phyloP scores from a whole-genome alignment of 345 rosid genomes.

The Psidium friedrichsthalianum region DNA sequence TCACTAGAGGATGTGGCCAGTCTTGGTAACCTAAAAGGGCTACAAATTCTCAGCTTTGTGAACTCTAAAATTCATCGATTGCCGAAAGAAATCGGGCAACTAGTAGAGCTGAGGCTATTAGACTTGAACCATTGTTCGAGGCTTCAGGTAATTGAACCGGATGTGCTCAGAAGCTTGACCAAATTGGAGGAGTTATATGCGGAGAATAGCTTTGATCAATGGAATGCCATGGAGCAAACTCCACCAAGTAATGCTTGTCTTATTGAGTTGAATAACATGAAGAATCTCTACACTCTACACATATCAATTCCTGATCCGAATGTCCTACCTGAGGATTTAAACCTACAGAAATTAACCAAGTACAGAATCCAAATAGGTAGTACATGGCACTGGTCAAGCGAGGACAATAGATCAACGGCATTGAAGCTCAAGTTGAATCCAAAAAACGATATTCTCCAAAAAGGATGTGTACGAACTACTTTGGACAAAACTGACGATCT shows the following conservation, averaged over 20 bases:
- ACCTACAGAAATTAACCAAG: not conserved
- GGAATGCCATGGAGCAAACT: not conserved
- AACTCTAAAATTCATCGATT: not conserved
- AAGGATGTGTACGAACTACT: rapidly evolving
- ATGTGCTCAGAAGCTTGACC: not conserved
- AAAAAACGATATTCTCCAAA: rapidly evolving
- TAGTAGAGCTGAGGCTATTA: not conserved
- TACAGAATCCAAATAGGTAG: not conserved
- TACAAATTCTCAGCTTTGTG: not conserved
- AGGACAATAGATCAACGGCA: not conserved
- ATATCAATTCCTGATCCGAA: not conserved
- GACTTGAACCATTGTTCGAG: rapidly evolving
- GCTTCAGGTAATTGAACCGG: not conserved
- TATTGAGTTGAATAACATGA: not conserved
- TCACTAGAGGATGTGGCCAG: not conserved
- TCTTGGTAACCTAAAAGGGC: not conserved
- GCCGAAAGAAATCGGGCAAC: not conserved
- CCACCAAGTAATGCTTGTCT: not conserved
- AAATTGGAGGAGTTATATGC: not conserved
- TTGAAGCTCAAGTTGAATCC: rapidly evolving
- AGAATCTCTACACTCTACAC: not conserved
- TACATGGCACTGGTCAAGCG: rapidly evolving
- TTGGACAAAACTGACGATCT: not conserved
- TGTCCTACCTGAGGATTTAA: not conserved
- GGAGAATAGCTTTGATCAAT: not conserved